A percentile compares a stretch with the other conserved stretches of the same genome.
Evolutionary conservation across 306 rosid genomes (phyloP).

Genomic region (Gillenia trifoliata): DNA sequence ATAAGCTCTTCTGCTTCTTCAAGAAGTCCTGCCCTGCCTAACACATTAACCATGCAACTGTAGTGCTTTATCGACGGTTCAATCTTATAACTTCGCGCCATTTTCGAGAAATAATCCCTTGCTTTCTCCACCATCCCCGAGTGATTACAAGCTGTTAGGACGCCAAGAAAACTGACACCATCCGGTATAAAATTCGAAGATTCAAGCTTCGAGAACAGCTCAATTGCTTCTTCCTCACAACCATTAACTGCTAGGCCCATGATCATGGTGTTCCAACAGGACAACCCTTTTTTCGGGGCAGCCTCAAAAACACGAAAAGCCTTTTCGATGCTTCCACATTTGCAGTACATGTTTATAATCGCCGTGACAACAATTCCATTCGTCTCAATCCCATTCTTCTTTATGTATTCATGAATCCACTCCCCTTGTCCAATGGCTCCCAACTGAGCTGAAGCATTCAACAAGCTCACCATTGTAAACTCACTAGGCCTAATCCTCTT

Average conservation of each 20-base stretch:
- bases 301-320: slow-evolving; percentile 60
- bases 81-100: slow-evolving; percentile 45
- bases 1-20: slow-evolving; percentile 80
- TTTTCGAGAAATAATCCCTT: slow-evolving; percentile 44
- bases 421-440: slow-evolving; percentile 75
- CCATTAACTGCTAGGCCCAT: slow-evolving; percentile 77
- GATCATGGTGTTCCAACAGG: slow-evolving; percentile 77
- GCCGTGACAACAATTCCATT: slow-evolving; percentile 65
- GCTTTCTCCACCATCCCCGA: slow-evolving; percentile 60
- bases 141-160: slow-evolving; percentile 74
- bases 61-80: slow-evolving; percentile 69
- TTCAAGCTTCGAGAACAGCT: slow-evolving; percentile 54
- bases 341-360: slow-evolving; percentile 79
- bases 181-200: slow-evolving; percentile 52
- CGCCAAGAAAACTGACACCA: slow-evolving; percentile 63
- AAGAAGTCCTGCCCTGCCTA: slow-evolving; percentile 62
- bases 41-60: slow-evolving; percentile 71
- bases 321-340: slow-evolving; percentile 57
- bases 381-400: slow-evolving; percentile 46
- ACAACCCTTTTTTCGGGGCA: slow-evolving; percentile 41
- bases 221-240: slow-evolving; percentile 54
- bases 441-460: slow-evolving; percentile 75
- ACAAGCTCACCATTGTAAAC: slow-evolving; percentile 85
- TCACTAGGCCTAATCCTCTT: slow-evolving; percentile 53
- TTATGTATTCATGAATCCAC: slow-evolving; percentile 72